These are phyloP conservation scores for Penicillium rolfsii DNA, from an alignment of 2,329 filamentous ascomycete species.

Conservation along the genomic window DNA sequence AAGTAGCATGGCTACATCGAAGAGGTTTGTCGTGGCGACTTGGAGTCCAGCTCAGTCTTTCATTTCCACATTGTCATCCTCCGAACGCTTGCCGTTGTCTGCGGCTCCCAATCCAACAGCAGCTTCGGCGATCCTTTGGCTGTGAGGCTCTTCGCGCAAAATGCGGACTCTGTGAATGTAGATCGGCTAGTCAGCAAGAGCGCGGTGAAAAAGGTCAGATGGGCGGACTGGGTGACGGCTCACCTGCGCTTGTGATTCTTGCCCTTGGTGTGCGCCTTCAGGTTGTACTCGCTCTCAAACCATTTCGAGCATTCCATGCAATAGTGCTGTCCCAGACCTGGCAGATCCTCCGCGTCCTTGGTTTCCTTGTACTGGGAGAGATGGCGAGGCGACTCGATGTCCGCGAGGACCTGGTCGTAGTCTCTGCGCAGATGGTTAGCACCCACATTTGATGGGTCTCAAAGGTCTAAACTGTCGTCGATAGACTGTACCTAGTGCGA, in stretches of 20 bases:
- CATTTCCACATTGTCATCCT: conserved; percentile 46
- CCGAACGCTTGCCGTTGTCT: conserved; percentile 63
- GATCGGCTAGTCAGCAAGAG: conserved; percentile 16
- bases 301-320: conserved; percentile 94
- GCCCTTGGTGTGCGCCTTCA: conserved; percentile 75
- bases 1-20: background rate
- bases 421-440: conserved; percentile 63
- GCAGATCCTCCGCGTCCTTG: conserved; percentile 83
- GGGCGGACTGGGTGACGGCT: conserved; percentile 13
- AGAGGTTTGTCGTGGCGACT: conserved; percentile 1
- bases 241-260: conserved; percentile 94
- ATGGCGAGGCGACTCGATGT: conserved; percentile 77
- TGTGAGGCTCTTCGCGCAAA: conserved; percentile 81
- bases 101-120: conserved; percentile 68
- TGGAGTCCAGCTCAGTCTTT: conserved; percentile 37
- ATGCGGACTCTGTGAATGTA: conserved; percentile 68
- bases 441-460: background rate
- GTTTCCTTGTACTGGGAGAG: conserved; percentile 76
- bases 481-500: conserved; percentile 62
- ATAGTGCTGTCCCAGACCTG: conserved; percentile 82
- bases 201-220: conserved; percentile 10
- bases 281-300: conserved; percentile 83
- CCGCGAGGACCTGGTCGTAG: conserved; percentile 87
- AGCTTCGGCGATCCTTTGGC: conserved; percentile 82
- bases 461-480: background rate